Evolutionary conservation across 257 asterid genomes (phyloP).

Genomic region (Salvia splendens): DNA sequence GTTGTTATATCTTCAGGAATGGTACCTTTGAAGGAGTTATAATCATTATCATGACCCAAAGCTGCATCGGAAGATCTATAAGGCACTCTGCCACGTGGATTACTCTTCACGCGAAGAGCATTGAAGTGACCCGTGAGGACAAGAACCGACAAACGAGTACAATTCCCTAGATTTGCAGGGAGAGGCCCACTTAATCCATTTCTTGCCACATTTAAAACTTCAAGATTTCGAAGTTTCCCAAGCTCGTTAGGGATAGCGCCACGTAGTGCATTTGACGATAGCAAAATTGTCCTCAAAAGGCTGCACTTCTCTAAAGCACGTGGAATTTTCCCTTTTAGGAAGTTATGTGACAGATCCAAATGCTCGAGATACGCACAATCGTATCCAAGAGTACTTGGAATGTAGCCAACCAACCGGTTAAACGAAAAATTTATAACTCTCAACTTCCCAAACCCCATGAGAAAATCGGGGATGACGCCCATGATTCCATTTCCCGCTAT

Average conservation of each 20-base stretch:
- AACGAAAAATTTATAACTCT: slow-evolving; percentile 42
- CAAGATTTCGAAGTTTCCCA: slow-evolving; percentile 40
- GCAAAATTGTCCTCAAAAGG: slow-evolving; percentile 45
- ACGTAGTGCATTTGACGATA: slow-evolving; percentile 41
- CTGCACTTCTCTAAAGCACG: slow-evolving; percentile 40
- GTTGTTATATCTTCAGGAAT: slow-evolving; percentile 39
- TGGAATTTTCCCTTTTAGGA: slow-evolving; percentile 43
- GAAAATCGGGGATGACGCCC: slow-evolving; percentile 40
- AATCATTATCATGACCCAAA: slow-evolving; percentile 18
- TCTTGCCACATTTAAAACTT: slow-evolving; percentile 44
- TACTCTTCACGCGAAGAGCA: slow-evolving; percentile 12
- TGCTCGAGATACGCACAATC: slow-evolving; percentile 47
- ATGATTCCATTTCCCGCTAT: slow-evolving; percentile 39
- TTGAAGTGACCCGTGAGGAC: slow-evolving; percentile 41
- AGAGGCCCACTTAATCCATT: slow-evolving; percentile 41
- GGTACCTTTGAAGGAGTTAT: slow-evolving; percentile 42
- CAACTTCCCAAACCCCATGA: slow-evolving; percentile 36
- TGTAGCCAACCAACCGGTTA: slow-evolving; percentile 42
- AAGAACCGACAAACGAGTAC: slow-evolving; percentile 41
- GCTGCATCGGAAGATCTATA: slow-evolving; percentile 13
- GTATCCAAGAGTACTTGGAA: slow-evolving; percentile 34
- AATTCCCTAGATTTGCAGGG: slow-evolving; percentile 43
- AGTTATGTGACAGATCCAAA: slow-evolving; percentile 45
- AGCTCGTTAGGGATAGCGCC: slow-evolving; percentile 50
- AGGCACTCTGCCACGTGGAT: slow-evolving; percentile 39